Evolutionary conservation across 768 basidiomycete species (phyloP).

Genomic region (Hirschioporus abietinus): DNA sequence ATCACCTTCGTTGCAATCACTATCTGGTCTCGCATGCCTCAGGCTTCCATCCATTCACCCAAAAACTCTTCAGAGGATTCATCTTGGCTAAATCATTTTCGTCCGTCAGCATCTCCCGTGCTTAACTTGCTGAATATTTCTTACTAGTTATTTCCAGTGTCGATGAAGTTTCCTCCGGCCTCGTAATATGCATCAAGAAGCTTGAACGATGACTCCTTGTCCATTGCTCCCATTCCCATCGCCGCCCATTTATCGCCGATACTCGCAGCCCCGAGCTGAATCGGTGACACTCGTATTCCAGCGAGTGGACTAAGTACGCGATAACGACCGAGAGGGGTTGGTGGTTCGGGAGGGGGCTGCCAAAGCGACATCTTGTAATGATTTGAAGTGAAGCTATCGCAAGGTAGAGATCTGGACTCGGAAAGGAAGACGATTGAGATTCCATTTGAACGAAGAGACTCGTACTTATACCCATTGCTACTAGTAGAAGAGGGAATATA

Average conservation of each 20-base stretch:
- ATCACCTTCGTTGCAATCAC: constrained; percentile 25
- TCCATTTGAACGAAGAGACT: too few relatives aligned
- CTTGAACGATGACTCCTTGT: constrained; percentile 33
- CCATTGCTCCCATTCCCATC: constrained; percentile 26
- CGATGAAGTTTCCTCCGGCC: constrained; percentile 38
- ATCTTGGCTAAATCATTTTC: constrained; percentile 15
- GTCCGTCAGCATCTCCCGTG: neutral
- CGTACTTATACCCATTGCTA: too few relatives aligned
- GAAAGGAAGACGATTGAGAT: too few relatives aligned
- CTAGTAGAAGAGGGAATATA: too few relatives aligned
- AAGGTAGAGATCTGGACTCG: too few relatives aligned
- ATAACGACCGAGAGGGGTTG: constrained; percentile 28
- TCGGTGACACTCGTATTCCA: constrained; percentile 23
- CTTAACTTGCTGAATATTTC: constrained; percentile 3
- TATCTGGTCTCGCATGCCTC: constrained; percentile 32
- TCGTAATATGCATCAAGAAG: constrained; percentile 36
- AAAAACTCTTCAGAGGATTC: constrained; percentile 29
- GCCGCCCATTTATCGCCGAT: constrained; percentile 20
- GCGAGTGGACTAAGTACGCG: constrained; percentile 17
- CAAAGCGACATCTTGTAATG: constrained; percentile 2
- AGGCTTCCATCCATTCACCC: constrained; percentile 36
- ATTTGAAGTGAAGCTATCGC: neutral
- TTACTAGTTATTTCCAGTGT: constrained; percentile 35
- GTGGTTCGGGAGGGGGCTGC: constrained; percentile 20
- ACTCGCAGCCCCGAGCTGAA: constrained; percentile 23